Base-by-base conservation (phyloP, 805 yeast species). In the Metschnikowia corniflorae region DNA sequence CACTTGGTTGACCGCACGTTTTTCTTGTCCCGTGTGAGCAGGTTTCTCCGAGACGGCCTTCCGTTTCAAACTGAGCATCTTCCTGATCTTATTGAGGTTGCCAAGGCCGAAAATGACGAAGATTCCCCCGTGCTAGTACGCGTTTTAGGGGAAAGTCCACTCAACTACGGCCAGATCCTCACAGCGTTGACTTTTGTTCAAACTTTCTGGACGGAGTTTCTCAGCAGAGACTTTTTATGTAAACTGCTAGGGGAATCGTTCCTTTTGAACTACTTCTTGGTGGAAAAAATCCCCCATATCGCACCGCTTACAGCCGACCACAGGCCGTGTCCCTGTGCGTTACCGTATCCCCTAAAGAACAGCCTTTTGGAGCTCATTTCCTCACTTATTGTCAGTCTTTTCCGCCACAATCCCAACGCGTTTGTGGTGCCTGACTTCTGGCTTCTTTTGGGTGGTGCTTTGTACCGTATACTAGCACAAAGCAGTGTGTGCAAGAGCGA, bases 191-290 rank as follows among this genome's bases (percentile, higher is more conserved):
- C 84, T 3, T 61, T 85, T 3, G 55, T 83, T 5, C 72, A 77
- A 41, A 64, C 80, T 16, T 83, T 85, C 50, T 88, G 96, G 96
- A 65, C 65, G 35, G 83, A 81, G 33, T 60, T 86, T 2, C 58
- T 79, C 3, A 63, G 68, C 26, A 53, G 63, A 4, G 86, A 81
- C 29, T 73, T 72, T 45, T 55, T 82, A 15, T 70, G 85, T 17
- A 82, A 83, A 44, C 83, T 78, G 41, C 56, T 84, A 9, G 75
- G 83, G 18, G 88, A 81, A 46, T 65, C 69, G 4, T 60, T 86
- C 39, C 58, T 86, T 2, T 53, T 71, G 29, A 71, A 69, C 42
- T 72, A 71, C 46, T 63, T 64, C 28, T 57, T 63, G 22, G 55
- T 74, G 2, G 62, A 49, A 42, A 65, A 51, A 51, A 53, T 51